Evolutionary conservation across 2,329 filamentous ascomycete genomes (phyloP), one percentile per base, ranked within the genome.

Genomic region (Aspergillus transmontanensis): DNA sequence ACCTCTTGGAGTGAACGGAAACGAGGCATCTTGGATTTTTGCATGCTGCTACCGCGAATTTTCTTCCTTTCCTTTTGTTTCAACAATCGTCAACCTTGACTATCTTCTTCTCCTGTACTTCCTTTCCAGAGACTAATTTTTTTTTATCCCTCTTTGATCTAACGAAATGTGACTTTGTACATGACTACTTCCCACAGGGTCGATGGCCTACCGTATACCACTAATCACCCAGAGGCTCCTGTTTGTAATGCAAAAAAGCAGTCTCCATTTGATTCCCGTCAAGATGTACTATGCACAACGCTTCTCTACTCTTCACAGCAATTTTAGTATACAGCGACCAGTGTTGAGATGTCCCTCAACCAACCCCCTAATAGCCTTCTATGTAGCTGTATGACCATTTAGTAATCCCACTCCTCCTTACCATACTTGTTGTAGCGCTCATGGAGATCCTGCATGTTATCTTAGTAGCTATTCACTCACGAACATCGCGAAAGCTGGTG

Each of bases 381-480:
- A 48, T 48, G 26, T 51, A 43, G 62, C 58, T 62, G 54, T 66
- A 61, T 62, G 36, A 61, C 62, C 59, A 64, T 70, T 64, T 74
- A 79, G 69, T 77, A 78, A 69, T 79, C 76, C 68, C 74, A 98
- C 72, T 93, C 94, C 72, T 98, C 95, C 89, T 98, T 98, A 81
- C 95, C 95, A 89, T 92, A 98, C 87, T 99, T 99, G 91, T 99
- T 99, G 89, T 90, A 98, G 84, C 90, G 91, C 73, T 99, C 95
- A 84, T 99, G 95, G 69, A 97, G 88, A 75, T 90, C 86, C 92
- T 96, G 73, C 16, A 48, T 34, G 23, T n/a, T 34, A 30, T 23
- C 16, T 60, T 30, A 60, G 65, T 65, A 54, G 68, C 61, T 51
- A 57, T 59, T 56, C 19, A 26, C 28, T 45, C 41, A 32, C 45